phyloP scores from a whole-genome alignment of 1,284 basidiomycete species.

The Leccinum subrobustum region DNA sequence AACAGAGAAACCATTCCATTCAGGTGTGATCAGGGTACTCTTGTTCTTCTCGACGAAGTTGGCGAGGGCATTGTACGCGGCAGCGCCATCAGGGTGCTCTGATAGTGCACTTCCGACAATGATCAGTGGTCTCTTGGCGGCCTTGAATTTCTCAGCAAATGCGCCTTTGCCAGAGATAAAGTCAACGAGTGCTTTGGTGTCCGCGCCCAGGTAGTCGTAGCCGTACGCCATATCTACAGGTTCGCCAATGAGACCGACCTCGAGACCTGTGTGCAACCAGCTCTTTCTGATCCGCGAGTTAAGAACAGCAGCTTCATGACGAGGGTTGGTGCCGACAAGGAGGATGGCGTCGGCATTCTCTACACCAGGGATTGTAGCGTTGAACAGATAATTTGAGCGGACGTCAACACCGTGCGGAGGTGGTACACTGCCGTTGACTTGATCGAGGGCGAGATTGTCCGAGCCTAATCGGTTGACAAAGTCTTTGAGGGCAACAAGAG shows the following conservation, averaged over 20 bases:
- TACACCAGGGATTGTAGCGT: constrained; percentile 89
- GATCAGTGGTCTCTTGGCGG: constrained; percentile 92
- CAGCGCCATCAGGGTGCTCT: constrained; percentile 87
- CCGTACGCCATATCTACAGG: constrained; percentile 91
- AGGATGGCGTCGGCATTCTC: constrained; percentile 94
- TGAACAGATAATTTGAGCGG: constrained; percentile 97
- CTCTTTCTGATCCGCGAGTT: constrained; percentile 97
- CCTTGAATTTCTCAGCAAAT: constrained; percentile 87
- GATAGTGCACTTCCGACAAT: constrained; percentile 87
- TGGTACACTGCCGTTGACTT: constrained; percentile 60
- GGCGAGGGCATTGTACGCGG: constrained; percentile 76
- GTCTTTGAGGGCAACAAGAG: constrained; percentile 93
- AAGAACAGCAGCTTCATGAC: constrained; percentile 96
- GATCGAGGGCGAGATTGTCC: constrained; percentile 90
- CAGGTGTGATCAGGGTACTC: constrained; percentile 74
- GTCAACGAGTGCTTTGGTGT: constrained; percentile 76
- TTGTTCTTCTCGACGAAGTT: constrained; percentile 83
- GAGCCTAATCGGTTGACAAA: constrained; percentile 92
- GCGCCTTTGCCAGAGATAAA: constrained; percentile 77
- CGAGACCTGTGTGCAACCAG: constrained; percentile 84
- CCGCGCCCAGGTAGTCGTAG: constrained; percentile 87
- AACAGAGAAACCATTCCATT: constrained; percentile 96
- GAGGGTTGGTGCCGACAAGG: constrained; percentile 94
- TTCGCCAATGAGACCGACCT: constrained; percentile 91
- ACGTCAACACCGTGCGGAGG: constrained; percentile 87